Percentiles rank a stretch among this genome's conserved stretches.
Conservation (phyloP, 768 basidiomycete genomes). For the Cubamyces lactineus region DNA sequence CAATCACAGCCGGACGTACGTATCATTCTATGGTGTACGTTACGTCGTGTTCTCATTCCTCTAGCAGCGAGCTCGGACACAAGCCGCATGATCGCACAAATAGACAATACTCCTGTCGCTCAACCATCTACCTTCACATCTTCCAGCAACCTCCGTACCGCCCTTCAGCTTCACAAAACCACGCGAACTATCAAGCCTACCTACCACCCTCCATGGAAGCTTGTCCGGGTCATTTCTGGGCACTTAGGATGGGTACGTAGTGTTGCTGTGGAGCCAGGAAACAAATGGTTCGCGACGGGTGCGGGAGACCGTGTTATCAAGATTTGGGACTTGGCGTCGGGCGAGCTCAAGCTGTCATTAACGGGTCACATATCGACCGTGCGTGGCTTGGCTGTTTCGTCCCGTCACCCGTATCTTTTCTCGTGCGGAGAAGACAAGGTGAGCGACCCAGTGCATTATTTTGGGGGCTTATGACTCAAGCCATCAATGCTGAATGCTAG, state of each 20-base stretch:
- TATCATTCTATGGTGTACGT: background rate
- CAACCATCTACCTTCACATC: conserved; percentile 74
- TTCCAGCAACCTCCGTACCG: conserved; percentile 74
- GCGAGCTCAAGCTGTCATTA: conserved; percentile 94
- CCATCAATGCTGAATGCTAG: conserved; percentile 48
- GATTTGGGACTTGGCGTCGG: conserved; percentile 97
- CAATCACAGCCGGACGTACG: conserved; percentile 74
- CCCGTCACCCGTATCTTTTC: conserved; percentile 95
- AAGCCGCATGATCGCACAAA: conserved; percentile 64
- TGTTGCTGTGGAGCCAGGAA: conserved; percentile 96
- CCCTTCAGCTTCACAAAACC: conserved; percentile 90
- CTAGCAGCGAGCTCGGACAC: conserved; percentile 52
- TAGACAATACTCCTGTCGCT: conserved; percentile 71
- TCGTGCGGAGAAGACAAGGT: conserved; percentile 99
- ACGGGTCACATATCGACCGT: conserved; percentile 99
- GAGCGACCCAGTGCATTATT: background rate
- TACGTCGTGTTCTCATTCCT: background rate
- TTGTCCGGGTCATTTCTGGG: conserved; percentile 94
- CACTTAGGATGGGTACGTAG: conserved; percentile 98
- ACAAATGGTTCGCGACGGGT: conserved; percentile 98
- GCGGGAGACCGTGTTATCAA: conserved; percentile 98
- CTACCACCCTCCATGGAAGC: conserved; percentile 96
- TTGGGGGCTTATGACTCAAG: background rate
- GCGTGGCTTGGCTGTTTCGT: conserved; percentile 88
- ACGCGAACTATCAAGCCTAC: conserved; percentile 93